phyloP scores from a whole-genome alignment of 1,284 basidiomycete species.

The Irpex lacteus region DNA sequence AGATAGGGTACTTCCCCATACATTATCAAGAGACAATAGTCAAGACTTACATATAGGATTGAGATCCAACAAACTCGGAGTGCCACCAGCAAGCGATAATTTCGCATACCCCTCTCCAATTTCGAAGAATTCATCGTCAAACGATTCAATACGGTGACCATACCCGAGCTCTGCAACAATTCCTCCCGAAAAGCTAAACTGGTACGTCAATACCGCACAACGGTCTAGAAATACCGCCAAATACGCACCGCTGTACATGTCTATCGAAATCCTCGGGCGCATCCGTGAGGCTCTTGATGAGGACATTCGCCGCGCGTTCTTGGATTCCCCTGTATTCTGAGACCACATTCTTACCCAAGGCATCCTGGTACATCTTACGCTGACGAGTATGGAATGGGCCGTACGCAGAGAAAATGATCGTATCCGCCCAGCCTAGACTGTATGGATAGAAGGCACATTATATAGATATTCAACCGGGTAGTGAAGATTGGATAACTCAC shows the following conservation, averaged over 20 bases:
- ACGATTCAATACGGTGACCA: background rate
- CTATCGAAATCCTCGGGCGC: background rate
- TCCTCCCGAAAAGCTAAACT: background rate
- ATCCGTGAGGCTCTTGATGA: slow-evolving; percentile 4
- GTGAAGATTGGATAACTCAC: background rate
- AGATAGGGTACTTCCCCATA: background rate
- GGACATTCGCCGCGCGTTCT: background rate
- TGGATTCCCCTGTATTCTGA: slow-evolving; percentile 2
- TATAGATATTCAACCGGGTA: no score
- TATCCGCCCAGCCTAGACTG: slow-evolving; percentile 1
- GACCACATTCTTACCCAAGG: background rate
- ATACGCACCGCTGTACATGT: slow-evolving; percentile 5
- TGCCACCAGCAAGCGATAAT: background rate
- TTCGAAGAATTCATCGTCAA: background rate
- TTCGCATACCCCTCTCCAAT: background rate
- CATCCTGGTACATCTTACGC: slow-evolving; percentile 6
- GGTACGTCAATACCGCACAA: background rate
- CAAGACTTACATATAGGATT: background rate
- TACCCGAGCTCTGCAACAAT: background rate
- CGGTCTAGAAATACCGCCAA: background rate
- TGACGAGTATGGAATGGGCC: slow-evolving; percentile 4
- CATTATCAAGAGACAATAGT: background rate
- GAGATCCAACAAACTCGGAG: background rate
- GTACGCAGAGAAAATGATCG: slow-evolving; percentile 1
- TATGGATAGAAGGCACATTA: no score